These are phyloP conservation scores for Alternaria sp. DNA, from an alignment of 2,329 filamentous ascomycete species.

Conservation along the genomic window DNA sequence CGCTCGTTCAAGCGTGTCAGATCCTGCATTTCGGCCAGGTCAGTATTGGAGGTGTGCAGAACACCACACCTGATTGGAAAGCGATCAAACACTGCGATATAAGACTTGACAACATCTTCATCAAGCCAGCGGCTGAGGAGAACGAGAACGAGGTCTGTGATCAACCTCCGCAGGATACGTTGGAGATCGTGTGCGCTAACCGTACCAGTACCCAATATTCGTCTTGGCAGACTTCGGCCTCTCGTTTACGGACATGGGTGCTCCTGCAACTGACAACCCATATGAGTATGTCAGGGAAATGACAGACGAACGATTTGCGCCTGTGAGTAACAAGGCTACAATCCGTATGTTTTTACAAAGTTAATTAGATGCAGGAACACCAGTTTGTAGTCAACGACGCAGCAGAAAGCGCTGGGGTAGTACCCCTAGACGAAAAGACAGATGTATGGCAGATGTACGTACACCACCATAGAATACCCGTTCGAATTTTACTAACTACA, in stretches of 20 bases:
- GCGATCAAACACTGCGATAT: background rate
- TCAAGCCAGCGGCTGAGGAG: background rate
- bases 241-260: background rate
- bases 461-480: background rate
- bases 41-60: background rate
- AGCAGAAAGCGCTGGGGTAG: background rate
- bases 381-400: background rate
- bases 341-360: background rate
- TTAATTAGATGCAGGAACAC: background rate
- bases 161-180: background rate
- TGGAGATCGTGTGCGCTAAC: background rate
- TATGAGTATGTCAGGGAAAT: background rate
- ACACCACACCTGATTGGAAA: background rate
- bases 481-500: background rate
- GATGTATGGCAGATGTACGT: conserved; percentile 4
- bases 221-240: background rate
- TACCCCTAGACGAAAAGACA: background rate
- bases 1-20: background rate
- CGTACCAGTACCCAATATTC: background rate
- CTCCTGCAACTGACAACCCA: background rate
- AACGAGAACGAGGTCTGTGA: background rate
- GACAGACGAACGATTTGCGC: background rate
- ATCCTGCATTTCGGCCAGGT: background rate
- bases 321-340: background rate
- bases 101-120: background rate